Base-by-base conservation (phyloP, 495 filamentous ascomycete genomes). In the Cryomyces minteri region DNA sequence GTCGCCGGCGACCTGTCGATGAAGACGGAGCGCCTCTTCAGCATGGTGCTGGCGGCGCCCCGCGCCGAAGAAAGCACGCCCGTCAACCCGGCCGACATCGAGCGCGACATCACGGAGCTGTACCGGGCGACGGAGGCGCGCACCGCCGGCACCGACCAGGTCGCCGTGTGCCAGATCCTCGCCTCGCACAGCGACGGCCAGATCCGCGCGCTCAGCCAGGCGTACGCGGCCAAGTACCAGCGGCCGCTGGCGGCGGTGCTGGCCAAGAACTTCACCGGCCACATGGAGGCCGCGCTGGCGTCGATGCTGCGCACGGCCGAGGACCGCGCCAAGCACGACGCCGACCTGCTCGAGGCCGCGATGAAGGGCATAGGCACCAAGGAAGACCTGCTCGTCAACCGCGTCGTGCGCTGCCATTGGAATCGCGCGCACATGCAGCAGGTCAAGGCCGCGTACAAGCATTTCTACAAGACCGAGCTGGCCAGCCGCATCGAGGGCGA, bases 341-440 rank as follows among this genome's bases (percentile, higher is more conserved):
- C 90, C 0, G 66, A 70, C 28, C 62, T 79, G 6, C 66, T 96
- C 10, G 86, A 96, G 56, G 80, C 82, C 11, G 72, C 80, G 14
- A 95, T 95, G 87, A 71, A 74, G 6, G 90, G 88, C 0, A 49
- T 78, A 43, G 88, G 88, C 0, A 96, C 88, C 1, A 88, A 88
- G 58, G 88, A 96, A 50, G 68, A 80, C 29, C 62, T 81, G 36
- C 64, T 96, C n/a, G 69, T 86, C 32, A 68, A 74, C 28, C 64
- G 88, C 8, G 69, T 87, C 8, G 73, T 94, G 5, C 69, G 82
- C 33, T 57, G 71, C 31, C 86, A 94, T 53, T 96, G 88, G 88
- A 70, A 93, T 48, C 68, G 66, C 10, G 59, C 66, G 32, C 71
- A 84, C 56, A 68, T 87, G 69, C 68, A 72, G 12, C 74, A 77